A percentile compares a stretch with the other conserved stretches of the same genome.
Conservation (phyloP, 192 early-diverging fungal species). For the Oehlia diaphana region DNA sequence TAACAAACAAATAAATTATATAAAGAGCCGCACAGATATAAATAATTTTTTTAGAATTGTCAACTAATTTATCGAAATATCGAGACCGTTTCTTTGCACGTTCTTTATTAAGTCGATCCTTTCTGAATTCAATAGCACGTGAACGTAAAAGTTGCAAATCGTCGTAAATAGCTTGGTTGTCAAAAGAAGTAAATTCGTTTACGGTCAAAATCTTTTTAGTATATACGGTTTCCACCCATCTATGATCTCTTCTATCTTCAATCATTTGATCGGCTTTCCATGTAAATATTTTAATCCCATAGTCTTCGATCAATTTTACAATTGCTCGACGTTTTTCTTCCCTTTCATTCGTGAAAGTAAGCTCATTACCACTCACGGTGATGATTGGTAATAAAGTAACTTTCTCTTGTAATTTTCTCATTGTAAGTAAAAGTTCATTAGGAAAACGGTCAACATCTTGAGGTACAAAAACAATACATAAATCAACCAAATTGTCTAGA, state of each 20-base stretch:
- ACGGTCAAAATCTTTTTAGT: slow-evolving; percentile 16
- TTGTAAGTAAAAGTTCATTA: background rate
- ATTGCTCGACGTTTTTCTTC: slow-evolving; percentile 3
- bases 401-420: slow-evolving; percentile 23
- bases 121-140: slow-evolving; percentile 21
- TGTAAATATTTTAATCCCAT: slow-evolving; percentile 21
- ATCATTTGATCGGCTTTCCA: slow-evolving; percentile 24
- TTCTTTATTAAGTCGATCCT: slow-evolving; percentile 6
- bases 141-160: slow-evolving; percentile 22
- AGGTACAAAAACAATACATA: slow-evolving; percentile 25
- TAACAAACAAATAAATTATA: slow-evolving; percentile 1
- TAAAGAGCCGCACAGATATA: background rate
- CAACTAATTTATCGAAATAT: background rate
- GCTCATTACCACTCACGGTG: background rate
- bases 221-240: slow-evolving; percentile 18
- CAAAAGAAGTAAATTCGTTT: slow-evolving; percentile 3
- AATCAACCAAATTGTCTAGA: slow-evolving; percentile 14
- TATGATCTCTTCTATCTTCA: background rate
- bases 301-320: slow-evolving; percentile 2
- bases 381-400: slow-evolving; percentile 21
- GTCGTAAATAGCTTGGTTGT: background rate
- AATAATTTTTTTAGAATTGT: background rate
- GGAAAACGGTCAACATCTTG: background rate
- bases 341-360: background rate
- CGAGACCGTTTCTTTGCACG: background rate